Base-by-base conservation (phyloP, 495 filamentous ascomycete genomes). In the Podospora fimiseda region DNA sequence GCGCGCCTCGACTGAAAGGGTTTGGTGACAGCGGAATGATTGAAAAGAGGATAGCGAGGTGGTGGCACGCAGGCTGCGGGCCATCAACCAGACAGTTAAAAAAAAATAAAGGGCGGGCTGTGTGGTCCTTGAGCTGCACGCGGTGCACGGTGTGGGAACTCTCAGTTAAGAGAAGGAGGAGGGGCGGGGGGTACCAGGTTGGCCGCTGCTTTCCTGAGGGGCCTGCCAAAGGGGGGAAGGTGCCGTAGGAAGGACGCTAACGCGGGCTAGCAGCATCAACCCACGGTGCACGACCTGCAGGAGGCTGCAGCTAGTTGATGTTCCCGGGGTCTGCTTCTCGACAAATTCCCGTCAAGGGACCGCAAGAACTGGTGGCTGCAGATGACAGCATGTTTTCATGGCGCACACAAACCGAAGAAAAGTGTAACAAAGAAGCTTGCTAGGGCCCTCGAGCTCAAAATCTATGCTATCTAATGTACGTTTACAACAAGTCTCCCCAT, bases 41-140 rank as follows among this genome's bases (percentile, higher is more conserved):
- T 74, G 75, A 80, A 74, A 82, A 77, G 62, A 81, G 77, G 63
- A 81, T 77, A 76, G 74, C 68, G 71, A 75, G 70, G 68, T 71
- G 69, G 74, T 75, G 72, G 69, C 71, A 75, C 71, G 65, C 67
- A 64, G 66, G 60, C 67, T 72, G 69, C 69, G 60, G 70, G 71
- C 69, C 65, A 67, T 66, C 63, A 51, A 64, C 64, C 68, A 70
- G 68, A 67, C 64, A 67, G 61, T 67, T 72, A 67, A 74, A 72
- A 70, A 67, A 64, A 62, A 64, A 65, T 68, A 69, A 65, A 66
- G 69, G 69, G 69, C 74, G 70, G 71, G 72, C 68, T 73, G 70
- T n/a, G n/a, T 66, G 66, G 61, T 58, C 65, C 55, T 60, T 21
- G 24, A 43, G 42, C 39, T 33, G 27, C 27, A 33, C 27, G 27